Base-by-base conservation (phyloP, 1,284 basidiomycete genomes). In the Stygiomarasmius scandens region DNA sequence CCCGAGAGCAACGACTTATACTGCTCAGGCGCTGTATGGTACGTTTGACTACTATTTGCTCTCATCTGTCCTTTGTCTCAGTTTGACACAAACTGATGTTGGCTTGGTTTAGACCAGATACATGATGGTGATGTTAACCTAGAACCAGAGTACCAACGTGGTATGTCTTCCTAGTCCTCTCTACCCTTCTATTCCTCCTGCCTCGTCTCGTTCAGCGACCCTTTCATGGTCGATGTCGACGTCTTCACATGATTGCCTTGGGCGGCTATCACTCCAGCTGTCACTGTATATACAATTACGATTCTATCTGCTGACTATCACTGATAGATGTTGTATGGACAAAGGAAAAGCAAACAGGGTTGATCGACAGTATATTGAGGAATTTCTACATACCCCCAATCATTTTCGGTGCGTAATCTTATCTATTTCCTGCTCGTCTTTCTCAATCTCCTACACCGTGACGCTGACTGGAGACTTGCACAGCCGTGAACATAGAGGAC, bases 61-160 rank as follows among this genome's bases (percentile, higher is more conserved):
- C n/a, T n/a, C n/a, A n/a, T 44, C 19, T 29, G 12, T 29, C 20
- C 43, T 51, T 41, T 58, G 57, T 27, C 44, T 47, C n/a, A 8
- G 16, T 25, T 9, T n/a, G 20, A 23, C 27, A 27, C 54, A 50
- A 52, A 54, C 27, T 49, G 12, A 2, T n/a, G 61, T 58, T 3
- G 55, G 22, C 20, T 10, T 4, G 0, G 27, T 19, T 43, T 63
- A 89, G 89, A 89, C 56, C 85, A 89, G 65, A 81, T 90, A 29
- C 69, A 78, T 43, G 74, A 71, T 6, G 73, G 74, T 0, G 83
- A 87, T 58, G 85, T 92, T 45, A 75, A 89, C 64, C 70, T 90
- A 14, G 81, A 90, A 27, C 86, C 89, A 1, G 87, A 90, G 45
- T 92, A 92, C 64, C 90, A 92, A 65, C 80, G 90, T 68, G 88